phyloP scores from a whole-genome alignment of 208 protist genomes.

The Acanthamoeba lenticulata region DNA sequence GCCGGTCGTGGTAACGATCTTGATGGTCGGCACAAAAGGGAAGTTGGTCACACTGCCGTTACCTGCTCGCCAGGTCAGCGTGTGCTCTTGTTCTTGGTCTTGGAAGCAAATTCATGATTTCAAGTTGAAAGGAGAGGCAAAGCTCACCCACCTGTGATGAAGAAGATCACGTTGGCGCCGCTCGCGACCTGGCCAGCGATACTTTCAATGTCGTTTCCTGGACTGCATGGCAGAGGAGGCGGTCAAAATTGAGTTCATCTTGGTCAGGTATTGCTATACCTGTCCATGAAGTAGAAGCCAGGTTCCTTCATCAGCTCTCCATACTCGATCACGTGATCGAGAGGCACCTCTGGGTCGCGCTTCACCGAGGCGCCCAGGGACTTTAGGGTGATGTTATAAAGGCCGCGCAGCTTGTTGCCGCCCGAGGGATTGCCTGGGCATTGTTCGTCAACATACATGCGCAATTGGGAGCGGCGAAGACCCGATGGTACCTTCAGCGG shows the following conservation, averaged over 20 bases:
- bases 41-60: conserved; percentile 84
- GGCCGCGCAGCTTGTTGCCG: conserved; percentile 76
- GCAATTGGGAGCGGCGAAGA: no score
- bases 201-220: conserved; percentile 81
- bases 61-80: conserved; percentile 35
- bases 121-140: background rate
- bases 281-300: conserved; percentile 82
- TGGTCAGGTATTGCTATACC: background rate
- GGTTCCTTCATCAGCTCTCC: conserved; percentile 51
- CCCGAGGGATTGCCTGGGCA: conserved; percentile 79
- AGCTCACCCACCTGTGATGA: conserved; percentile 64
- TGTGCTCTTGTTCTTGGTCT: no score
- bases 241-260: no score
- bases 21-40: conserved; percentile 82
- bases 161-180: conserved; percentile 81
- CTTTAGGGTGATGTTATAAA: conserved; percentile 84
- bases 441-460: background rate
- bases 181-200: conserved; percentile 80
- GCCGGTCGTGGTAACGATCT: conserved; percentile 74
- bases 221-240: no score
- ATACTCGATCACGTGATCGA: conserved; percentile 72
- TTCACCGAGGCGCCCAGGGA: conserved; percentile 74
- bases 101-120: no score
- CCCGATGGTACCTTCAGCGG: conserved; percentile 32
- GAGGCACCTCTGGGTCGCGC: background rate